Evolutionary conservation across 768 basidiomycete species (phyloP), one percentile per base, ranked within the genome.

Genomic region (Coprinellus micaceus): DNA sequence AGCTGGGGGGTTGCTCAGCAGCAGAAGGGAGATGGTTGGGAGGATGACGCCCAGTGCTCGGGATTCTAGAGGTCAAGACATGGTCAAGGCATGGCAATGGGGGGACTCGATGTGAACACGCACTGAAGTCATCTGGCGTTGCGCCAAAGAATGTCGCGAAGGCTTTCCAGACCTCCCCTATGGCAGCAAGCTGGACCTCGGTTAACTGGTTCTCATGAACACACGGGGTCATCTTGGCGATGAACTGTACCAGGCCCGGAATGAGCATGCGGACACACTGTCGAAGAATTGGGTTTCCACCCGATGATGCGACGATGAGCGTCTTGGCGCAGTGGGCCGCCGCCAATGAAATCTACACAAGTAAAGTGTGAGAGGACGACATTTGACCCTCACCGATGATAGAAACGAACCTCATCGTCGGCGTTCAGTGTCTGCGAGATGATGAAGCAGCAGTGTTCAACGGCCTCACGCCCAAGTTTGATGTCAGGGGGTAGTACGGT

Each of bases 291-390:
- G 81, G 71, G 52, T 82, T 86, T 3, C 85, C 86, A 2, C 84
- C 74, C 2, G 80, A 74, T 0, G 92, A 88, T 2, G 94, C 85
- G 4, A 82, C 68, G 33, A 92, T 78, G 40, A 98, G 73, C 0
- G 94, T 95, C 66, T 89, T 91, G 1, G 89, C 84, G 64, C 96
- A 98, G 63, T 98, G 93, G 2, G 88, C 83, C 1, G 94, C 94
- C 2, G 90, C 91, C n/a, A 92, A 67, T 1, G 89, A 84, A 39
- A 85, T 75, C 91, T 97, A 56, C 15, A 45, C 12, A 28, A 12
- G 21, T 11, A 5, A 5, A 4, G 22, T 19, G 13, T 33, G 4
- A 51, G 49, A 19, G 15, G 17, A 11, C 3, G 3, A 24, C 29
- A 19, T 30, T 37, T 15, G 49, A 19, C 19, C 29, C 33, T 4